These are phyloP conservation scores for Nicotiana tabacum DNA, from an alignment of 257 asterid genomes.

Conservation along the genomic window DNA sequence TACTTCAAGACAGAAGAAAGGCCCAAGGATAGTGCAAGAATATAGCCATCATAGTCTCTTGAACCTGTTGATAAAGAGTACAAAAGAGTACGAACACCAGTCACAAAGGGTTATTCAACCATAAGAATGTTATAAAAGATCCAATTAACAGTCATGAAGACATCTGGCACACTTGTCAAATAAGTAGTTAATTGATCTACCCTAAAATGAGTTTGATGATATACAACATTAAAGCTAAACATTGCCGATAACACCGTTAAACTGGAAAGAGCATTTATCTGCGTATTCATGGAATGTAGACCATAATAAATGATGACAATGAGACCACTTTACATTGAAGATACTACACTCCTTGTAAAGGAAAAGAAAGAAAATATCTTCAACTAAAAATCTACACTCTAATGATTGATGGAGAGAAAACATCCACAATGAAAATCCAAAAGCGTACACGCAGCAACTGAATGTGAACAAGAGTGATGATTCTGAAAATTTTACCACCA, in stretches of 20 bases:
- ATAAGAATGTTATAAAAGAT: not conserved
- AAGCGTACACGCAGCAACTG: not conserved
- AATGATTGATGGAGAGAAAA: not conserved
- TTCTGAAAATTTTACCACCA: not conserved
- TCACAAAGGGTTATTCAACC: not conserved
- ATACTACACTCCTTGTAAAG: not conserved
- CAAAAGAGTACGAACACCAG: not conserved
- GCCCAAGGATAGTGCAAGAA: slow-evolving; percentile 88
- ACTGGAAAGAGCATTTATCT: not conserved
- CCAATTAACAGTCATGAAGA: not conserved
- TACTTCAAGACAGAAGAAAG: slow-evolving; percentile 80
- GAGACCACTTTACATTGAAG: not conserved
- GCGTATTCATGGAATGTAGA: not conserved
- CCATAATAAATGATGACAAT: not conserved
- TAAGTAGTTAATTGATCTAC: not conserved
- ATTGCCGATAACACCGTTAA: not conserved
- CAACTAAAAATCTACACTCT: slow-evolving; percentile 1
- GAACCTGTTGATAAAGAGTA: slow-evolving; percentile 46
- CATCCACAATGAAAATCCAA: not conserved
- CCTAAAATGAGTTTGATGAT: not conserved
- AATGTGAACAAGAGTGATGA: not conserved
- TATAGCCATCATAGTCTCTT: slow-evolving; percentile 57
- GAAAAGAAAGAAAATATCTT: not conserved
- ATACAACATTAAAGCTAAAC: not conserved
- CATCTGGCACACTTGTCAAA: not conserved